Evolutionary conservation across 164 flowering plant genomes (phyloP).

Genomic region (Saururus chinensis): DNA sequence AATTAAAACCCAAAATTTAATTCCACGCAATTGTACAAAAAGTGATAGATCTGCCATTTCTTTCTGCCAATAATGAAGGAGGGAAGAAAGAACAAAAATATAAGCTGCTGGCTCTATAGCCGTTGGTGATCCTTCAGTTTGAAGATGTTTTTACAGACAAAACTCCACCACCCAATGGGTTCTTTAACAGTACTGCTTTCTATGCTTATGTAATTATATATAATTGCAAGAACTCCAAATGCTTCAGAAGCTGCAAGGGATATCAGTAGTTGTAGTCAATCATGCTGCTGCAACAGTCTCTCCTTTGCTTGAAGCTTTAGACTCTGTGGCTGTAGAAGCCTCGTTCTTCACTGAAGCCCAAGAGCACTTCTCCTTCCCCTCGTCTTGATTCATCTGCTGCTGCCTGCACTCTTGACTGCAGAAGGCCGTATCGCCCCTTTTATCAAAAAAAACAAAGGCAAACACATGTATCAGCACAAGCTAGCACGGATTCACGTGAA

Average conservation of each 20-base stretch:
- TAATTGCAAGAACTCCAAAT: no score
- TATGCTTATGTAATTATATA: no score
- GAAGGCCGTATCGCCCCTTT: constrained; percentile 55
- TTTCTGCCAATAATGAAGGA: no score
- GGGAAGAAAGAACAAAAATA: no score
- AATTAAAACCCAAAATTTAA: no score
- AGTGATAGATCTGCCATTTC: no score
- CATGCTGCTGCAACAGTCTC: constrained; percentile 26
- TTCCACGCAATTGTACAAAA: no score
- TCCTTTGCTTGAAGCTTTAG: constrained; percentile 21
- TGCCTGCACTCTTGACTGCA: constrained; percentile 63
- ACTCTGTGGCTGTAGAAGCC: constrained; percentile 12
- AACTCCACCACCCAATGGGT: not conserved
- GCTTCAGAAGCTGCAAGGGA: no score
- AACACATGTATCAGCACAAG: no score
- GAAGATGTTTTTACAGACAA: not conserved
- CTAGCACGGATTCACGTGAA: no score
- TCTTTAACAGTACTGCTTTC: not conserved
- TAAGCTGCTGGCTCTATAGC: not conserved
- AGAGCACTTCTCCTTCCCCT: constrained; percentile 42
- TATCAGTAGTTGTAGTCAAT: not conserved
- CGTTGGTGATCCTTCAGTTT: not conserved
- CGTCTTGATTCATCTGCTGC: constrained; percentile 48
- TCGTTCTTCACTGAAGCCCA: constrained; percentile 24
- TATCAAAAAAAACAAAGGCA: not conserved